Conservation (phyloP, 345 rosid species). For the Moricandia moricandioides region DNA sequence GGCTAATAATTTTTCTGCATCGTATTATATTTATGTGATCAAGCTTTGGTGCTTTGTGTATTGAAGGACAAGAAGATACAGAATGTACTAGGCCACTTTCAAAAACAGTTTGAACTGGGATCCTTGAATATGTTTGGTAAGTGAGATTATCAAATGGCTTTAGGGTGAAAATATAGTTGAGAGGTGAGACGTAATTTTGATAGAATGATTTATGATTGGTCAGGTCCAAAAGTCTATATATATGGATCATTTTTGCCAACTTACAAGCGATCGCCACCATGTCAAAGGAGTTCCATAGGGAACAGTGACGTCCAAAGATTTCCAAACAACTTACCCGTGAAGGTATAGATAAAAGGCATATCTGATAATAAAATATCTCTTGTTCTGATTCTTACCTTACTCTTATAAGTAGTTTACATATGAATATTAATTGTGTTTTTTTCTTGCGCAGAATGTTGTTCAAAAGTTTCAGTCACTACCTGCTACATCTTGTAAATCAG, state of each 20-base stretch:
- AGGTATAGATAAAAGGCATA: constrained; percentile 8
- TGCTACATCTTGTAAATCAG: constrained; percentile 20
- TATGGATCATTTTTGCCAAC: constrained; percentile 78
- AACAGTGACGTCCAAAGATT: constrained; percentile 34
- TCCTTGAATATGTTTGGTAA: constrained; percentile 52
- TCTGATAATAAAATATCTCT: no score
- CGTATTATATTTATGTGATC: neutral
- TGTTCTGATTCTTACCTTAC: no score
- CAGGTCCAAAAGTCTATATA: constrained; percentile 58
- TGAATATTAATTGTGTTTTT: neutral
- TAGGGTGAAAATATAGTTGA: neutral
- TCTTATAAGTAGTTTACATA: neutral
- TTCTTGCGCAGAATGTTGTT: constrained; percentile 44
- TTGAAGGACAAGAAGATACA: constrained; percentile 66
- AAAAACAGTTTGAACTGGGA: constrained; percentile 12
- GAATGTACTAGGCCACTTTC: constrained; percentile 65
- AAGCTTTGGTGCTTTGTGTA: constrained; percentile 4
- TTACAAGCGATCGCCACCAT: constrained; percentile 39
- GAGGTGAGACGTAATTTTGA: constrained; percentile 3
- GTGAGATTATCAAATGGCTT: constrained; percentile 20
- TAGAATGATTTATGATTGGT: constrained; percentile 27
- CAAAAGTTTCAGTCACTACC: constrained; percentile 45
- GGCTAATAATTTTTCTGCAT: neutral
- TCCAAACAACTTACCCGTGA: constrained; percentile 35
- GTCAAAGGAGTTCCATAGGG: constrained; percentile 40